Conservation (phyloP, 2,329 filamentous ascomycete species). For the Nemania serpens region DNA sequence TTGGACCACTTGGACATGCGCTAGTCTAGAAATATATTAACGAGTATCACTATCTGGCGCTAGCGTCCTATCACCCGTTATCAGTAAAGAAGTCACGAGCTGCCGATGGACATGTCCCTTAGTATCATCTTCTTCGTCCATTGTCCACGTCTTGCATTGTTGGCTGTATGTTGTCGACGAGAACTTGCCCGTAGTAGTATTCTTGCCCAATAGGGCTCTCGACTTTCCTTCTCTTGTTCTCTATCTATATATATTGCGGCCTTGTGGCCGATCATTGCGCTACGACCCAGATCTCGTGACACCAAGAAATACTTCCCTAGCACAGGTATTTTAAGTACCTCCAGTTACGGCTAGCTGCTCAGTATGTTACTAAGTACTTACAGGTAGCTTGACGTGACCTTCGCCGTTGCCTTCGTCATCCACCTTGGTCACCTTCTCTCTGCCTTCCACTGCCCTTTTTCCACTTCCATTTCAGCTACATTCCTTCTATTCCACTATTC, state of each 20-base stretch:
- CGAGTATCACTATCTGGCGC: constrained; percentile 6
- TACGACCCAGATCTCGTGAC: constrained; percentile 21
- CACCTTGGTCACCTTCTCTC: constrained; percentile 11
- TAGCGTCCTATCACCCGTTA: constrained; percentile 35
- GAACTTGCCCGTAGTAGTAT: not conserved
- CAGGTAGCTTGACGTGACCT: constrained; percentile 33
- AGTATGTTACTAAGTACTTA: too few species aligned
- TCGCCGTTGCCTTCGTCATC: constrained; percentile 31
- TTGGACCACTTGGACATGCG: constrained; percentile 13
- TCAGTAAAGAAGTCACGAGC: constrained; percentile 40
- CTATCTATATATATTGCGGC: constrained; percentile 12
- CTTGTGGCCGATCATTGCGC: constrained; percentile 18
- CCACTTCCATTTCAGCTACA: not conserved
- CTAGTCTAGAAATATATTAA: constrained; percentile 7
- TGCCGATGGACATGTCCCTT: constrained; percentile 21
- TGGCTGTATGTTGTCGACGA: constrained; percentile 9
- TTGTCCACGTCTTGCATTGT: constrained; percentile 34
- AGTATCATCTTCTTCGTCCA: constrained; percentile 25
- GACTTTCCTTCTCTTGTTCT: constrained; percentile 5
- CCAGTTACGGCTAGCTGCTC: not conserved
- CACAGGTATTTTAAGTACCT: not conserved
- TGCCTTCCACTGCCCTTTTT: not conserved
- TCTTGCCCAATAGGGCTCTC: constrained; percentile 8
- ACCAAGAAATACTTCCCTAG: not conserved
- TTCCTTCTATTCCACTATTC: not conserved